Percentiles rank a stretch among this genome's conserved stretches.
Evolutionary conservation across 805 yeast species (phyloP).

Genomic region (Myxozyma vanderwaltii): DNA sequence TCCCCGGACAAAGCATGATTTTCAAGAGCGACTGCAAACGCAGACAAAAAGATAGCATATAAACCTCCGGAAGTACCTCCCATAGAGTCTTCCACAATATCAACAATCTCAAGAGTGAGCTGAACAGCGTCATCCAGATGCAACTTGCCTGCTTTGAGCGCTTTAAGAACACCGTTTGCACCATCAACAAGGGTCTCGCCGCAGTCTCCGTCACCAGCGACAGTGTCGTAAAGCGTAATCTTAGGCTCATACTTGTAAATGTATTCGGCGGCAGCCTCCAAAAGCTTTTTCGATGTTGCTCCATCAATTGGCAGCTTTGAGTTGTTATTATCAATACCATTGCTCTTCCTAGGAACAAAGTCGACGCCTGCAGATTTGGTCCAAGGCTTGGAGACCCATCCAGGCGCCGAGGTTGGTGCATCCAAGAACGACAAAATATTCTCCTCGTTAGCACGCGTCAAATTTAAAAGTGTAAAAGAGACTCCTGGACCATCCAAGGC

Average conservation of each 20-base stretch:
- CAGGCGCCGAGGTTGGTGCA: constrained; percentile 27
- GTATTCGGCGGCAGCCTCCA: constrained; percentile 54
- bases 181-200: constrained; percentile 79
- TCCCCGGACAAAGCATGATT: constrained; percentile 21
- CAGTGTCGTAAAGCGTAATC: constrained; percentile 79
- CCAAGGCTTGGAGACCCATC: constrained; percentile 10
- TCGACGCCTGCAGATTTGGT: constrained; percentile 44
- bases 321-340: constrained; percentile 52
- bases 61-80: constrained; percentile 96
- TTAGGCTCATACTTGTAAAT: constrained; percentile 72
- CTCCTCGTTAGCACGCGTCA: constrained; percentile 47
- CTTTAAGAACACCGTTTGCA: constrained; percentile 58
- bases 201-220: constrained; percentile 96
- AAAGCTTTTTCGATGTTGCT: constrained; percentile 29
- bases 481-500: constrained; percentile 94
- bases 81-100: constrained; percentile 81
- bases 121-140: constrained; percentile 4
- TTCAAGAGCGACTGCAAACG: constrained; percentile 7
- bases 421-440: constrained; percentile 42
- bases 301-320: background rate
- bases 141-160: background rate
- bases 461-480: constrained; percentile 63
- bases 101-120: constrained; percentile 56
- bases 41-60: constrained; percentile 63
- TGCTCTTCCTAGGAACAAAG: background rate